Evolutionary conservation across 257 asterid species (phyloP).

Genomic region (Ballota nigra): DNA sequence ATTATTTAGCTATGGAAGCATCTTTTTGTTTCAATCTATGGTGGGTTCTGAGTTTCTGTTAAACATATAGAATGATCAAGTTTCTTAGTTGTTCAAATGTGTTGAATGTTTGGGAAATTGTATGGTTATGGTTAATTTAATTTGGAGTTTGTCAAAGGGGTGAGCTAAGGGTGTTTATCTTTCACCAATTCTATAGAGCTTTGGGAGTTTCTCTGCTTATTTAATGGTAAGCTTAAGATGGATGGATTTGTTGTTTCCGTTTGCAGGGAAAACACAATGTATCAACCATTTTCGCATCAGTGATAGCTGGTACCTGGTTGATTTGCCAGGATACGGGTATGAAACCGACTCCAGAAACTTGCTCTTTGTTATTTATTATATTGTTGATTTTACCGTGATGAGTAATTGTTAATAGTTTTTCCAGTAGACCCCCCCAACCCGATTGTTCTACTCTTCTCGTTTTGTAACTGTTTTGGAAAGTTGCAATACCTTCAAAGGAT

Average conservation of each 20-base stretch:
- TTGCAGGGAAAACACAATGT: conserved; percentile 98
- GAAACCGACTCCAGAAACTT: neutral
- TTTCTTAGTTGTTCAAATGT: neutral
- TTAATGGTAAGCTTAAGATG: neutral
- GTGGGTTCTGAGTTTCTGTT: neutral
- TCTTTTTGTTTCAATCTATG: neutral
- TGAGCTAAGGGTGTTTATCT: neutral
- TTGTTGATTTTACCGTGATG: neutral
- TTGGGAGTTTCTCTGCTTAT: neutral
- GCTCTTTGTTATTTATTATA: neutral
- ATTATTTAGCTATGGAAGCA: neutral
- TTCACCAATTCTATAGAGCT: neutral
- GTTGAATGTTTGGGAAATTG: neutral
- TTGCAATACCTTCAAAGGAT: neutral
- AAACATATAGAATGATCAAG: neutral
- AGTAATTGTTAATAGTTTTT: neutral
- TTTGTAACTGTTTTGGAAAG: neutral
- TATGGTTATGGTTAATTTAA: too few relatives aligned
- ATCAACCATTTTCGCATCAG: conserved; percentile 93
- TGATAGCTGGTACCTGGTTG: conserved; percentile 92
- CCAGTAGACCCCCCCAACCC: too few relatives aligned
- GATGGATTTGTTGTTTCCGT: neutral
- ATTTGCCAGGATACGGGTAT: conserved; percentile 99
- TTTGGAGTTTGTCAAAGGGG: too few relatives aligned
- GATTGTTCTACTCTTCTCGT: neutral